Base-by-base conservation (phyloP, 2,329 filamentous ascomycete genomes). In the Ophiocordyceps australis region DNA sequence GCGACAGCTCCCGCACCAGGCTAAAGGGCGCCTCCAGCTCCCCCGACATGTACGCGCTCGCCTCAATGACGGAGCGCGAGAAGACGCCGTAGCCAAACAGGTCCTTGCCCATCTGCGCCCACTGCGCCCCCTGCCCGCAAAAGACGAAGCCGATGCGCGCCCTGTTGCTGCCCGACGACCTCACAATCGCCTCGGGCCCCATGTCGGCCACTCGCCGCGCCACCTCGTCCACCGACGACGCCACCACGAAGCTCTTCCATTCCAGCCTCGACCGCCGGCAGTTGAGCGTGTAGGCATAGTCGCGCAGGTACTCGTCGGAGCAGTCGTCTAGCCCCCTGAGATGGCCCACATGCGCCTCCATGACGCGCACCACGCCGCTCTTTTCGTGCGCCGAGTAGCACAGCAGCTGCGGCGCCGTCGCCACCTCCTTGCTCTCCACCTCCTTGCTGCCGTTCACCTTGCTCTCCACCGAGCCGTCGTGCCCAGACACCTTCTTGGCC, bases 231-330 rank as follows among this genome's bases (percentile, higher is more conserved):
- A 32, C 27, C 3, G 47, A 50, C 8, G 34, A 38, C 5, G 55
- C 53, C 17, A 56, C 41, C 4, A 54, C 33, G 3, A 47, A 46
- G 3, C 42, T 34, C 27, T 48, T 59, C 52, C 55, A 62, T 28
- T 55, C 50, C 10, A 62, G 32, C 6, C 34, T 41, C 0, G 59
- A 60, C 10, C 59, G 52, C 3, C 59, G 55, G 19, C 47, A 53
- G 14, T 40, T 45, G 11, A 62, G 42, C 1, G 59, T 63, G 32
- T 62, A 62, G 4, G 57, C 47, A 24, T 61, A 54, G 28, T 60
- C 35, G 17, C 42, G 35, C 17, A 59, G 33, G n/a, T 48, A 37
- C 1, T 34, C 28, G 1, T 13, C 7, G 3, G 39, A 25, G 5
- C 23, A 11, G 5, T 13, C 13, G 8, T 26, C 30, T 1, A 32